These are phyloP conservation scores for Starmerella gropengiesseri DNA, from an alignment of 805 yeast species.

Conservation along the genomic window DNA sequence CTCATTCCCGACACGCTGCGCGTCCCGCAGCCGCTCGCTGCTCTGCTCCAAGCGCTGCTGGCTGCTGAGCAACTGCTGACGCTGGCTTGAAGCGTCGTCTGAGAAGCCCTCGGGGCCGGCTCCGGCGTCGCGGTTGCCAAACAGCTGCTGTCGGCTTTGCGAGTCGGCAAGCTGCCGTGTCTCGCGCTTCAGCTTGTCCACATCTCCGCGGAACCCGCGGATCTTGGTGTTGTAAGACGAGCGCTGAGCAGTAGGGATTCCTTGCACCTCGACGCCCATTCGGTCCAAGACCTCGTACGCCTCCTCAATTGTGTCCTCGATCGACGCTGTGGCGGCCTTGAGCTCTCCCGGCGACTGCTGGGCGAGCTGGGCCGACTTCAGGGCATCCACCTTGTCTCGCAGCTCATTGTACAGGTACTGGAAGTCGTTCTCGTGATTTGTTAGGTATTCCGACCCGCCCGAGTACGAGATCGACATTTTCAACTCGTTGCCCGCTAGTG, in stretches of 20 bases:
- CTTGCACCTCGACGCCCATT: slow-evolving; percentile 75
- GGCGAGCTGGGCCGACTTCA: slow-evolving; percentile 34
- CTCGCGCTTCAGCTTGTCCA: slow-evolving; percentile 44
- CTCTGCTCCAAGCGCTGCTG: slow-evolving; percentile 74
- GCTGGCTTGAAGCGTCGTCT: slow-evolving; percentile 48
- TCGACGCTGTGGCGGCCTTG: slow-evolving; percentile 23
- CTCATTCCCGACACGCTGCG: slow-evolving; percentile 82
- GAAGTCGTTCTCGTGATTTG: slow-evolving; percentile 59
- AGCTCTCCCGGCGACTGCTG: slow-evolving; percentile 29
- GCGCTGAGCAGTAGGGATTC: slow-evolving; percentile 63
- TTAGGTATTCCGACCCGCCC: slow-evolving; percentile 37
- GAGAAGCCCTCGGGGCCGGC: slow-evolving; percentile 50
- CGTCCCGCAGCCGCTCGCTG: slow-evolving; percentile 71
- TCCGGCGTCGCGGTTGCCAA: slow-evolving; percentile 42
- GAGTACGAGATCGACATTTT: slow-evolving; percentile 3
- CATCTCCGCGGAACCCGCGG: slow-evolving; percentile 55
- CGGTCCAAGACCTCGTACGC: slow-evolving; percentile 74
- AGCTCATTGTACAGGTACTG: slow-evolving; percentile 62
- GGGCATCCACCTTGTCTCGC: slow-evolving; percentile 48
- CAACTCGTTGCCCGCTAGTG: too few relatives aligned
- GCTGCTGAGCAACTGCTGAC: slow-evolving; percentile 67
- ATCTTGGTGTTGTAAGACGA: slow-evolving; percentile 63
- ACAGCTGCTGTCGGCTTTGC: slow-evolving; percentile 59
- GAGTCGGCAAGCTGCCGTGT: slow-evolving; percentile 49
- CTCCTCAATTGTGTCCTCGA: slow-evolving; percentile 47